Evolutionary conservation across 169 alveolate genomes (phyloP).

Genomic region (Plasmodium adleri): DNA sequence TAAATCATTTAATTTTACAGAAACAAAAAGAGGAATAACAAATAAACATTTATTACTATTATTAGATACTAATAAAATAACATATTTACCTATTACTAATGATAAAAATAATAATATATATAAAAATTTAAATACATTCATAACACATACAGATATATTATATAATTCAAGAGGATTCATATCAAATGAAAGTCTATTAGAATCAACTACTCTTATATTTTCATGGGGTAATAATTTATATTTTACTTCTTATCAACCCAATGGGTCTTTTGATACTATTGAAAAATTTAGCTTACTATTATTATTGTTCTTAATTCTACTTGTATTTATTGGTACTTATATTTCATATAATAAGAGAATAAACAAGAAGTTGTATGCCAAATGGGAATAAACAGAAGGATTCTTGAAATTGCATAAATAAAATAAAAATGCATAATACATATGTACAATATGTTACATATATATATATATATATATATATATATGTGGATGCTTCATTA

Average conservation of each 20-base stretch:
- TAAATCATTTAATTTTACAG: constrained; percentile 74
- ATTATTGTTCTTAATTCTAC: constrained; percentile 40
- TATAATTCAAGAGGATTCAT: constrained; percentile 65
- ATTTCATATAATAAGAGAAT: constrained; percentile 47
- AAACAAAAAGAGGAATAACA: constrained; percentile 74
- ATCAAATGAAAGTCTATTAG: constrained; percentile 66
- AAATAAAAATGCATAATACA: not conserved
- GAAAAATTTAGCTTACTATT: constrained; percentile 28
- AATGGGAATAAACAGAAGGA: constrained; percentile 33
- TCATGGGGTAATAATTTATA: constrained; percentile 71
- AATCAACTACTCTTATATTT: constrained; percentile 72
- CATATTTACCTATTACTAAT: constrained; percentile 17
- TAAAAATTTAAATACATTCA: constrained; percentile 47
- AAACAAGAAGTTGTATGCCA: constrained; percentile 40
- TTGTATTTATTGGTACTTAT: constrained; percentile 61
- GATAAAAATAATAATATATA: constrained; percentile 30
- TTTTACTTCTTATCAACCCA: constrained; percentile 72
- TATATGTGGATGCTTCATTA: not conserved
- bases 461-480: constrained; percentile 15
- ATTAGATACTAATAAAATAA: constrained; percentile 60
- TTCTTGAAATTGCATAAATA: not conserved
- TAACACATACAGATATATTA: constrained; percentile 72
- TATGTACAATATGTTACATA: not conserved
- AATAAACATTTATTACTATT: constrained; percentile 69
- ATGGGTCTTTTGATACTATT: constrained; percentile 72